A percentile compares a stretch with the other conserved stretches of the same genome.
These are phyloP conservation scores for Fraxinus sp. DNA, from an alignment of 305 asterid genomes.

Conservation along the genomic window DNA sequence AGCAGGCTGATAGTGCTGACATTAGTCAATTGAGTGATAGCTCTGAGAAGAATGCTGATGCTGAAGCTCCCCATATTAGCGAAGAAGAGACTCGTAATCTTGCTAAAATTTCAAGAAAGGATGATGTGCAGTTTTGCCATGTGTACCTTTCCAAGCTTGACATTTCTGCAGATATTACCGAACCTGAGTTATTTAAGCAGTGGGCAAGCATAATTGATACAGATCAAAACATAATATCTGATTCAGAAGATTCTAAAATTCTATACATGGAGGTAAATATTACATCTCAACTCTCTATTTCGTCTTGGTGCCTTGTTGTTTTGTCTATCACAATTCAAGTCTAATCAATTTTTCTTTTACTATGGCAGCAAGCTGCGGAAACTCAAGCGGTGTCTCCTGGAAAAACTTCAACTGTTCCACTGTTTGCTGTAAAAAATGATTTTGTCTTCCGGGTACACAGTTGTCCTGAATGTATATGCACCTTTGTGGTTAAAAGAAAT, in stretches of 20 bases:
- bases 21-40: conserved; percentile 38
- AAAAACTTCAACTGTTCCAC: conserved; percentile 36
- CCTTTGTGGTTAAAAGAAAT: not conserved
- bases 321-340: not conserved
- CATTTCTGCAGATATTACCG: conserved; percentile 80
- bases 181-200: conserved; percentile 62
- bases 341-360: conserved; percentile 7
- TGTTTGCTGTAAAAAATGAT: conserved; percentile 52
- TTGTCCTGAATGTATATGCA: conserved; percentile 4
- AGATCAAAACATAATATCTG: conserved; percentile 40
- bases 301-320: not conserved
- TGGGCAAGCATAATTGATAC: conserved; percentile 46
- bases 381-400: conserved; percentile 28
- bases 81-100: conserved; percentile 33
- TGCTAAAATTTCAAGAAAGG: conserved; percentile 39
- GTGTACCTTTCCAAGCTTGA: conserved; percentile 80
- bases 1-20: conserved; percentile 48
- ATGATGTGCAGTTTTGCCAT: conserved; percentile 36
- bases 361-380: conserved; percentile 49
- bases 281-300: conserved; percentile 2
- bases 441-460: conserved; percentile 74
- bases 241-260: conserved; percentile 45
- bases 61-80: conserved; percentile 34
- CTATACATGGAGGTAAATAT: conserved; percentile 62
- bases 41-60: conserved; percentile 36